Percentiles rank a stretch among this genome's conserved stretches.
Conservation (phyloP, 2,329 filamentous ascomycete genomes). For the Colletotrichum limetticola region DNA sequence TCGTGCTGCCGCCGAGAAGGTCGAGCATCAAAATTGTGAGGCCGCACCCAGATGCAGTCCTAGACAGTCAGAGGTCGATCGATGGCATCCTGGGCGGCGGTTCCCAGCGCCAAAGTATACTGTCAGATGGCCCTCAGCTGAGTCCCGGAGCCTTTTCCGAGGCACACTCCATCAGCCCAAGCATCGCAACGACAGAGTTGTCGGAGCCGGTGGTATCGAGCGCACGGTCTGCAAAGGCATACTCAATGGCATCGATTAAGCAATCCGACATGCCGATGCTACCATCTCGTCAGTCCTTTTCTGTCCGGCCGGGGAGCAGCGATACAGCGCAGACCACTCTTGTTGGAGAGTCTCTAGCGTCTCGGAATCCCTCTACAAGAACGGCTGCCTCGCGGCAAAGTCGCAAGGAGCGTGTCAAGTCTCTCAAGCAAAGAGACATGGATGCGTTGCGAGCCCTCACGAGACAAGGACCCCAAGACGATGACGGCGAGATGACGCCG, state of each 20-base stretch:
- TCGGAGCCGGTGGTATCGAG: slow-evolving; percentile 46
- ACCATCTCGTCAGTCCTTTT: slow-evolving; percentile 26
- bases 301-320: slow-evolving; percentile 24
- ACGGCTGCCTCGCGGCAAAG: slow-evolving; percentile 40
- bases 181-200: slow-evolving; percentile 43
- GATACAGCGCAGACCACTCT: slow-evolving; percentile 26
- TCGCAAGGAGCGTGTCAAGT: slow-evolving; percentile 51
- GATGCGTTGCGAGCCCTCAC: slow-evolving; percentile 43
- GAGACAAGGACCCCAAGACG: slow-evolving; percentile 36
- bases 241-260: slow-evolving; percentile 42
- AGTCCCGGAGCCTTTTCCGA: slow-evolving; percentile 32
- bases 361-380: slow-evolving; percentile 26
- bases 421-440: slow-evolving; percentile 53
- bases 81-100: slow-evolving; percentile 25
- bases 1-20: slow-evolving; percentile 10
- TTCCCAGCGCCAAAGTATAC: slow-evolving; percentile 16
- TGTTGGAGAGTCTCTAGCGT: slow-evolving; percentile 23
- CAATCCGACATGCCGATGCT: slow-evolving; percentile 35
- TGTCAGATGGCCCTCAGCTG: slow-evolving; percentile 21
- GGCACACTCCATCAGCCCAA: slow-evolving; percentile 44
- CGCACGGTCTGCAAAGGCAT: slow-evolving; percentile 45
- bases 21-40: slow-evolving; percentile 13
- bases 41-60: not conserved
- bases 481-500: slow-evolving; percentile 18
- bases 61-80: slow-evolving; percentile 12